phyloP scores from a whole-genome alignment of 2,329 filamentous ascomycete species.

The Fusarium sp. region DNA sequence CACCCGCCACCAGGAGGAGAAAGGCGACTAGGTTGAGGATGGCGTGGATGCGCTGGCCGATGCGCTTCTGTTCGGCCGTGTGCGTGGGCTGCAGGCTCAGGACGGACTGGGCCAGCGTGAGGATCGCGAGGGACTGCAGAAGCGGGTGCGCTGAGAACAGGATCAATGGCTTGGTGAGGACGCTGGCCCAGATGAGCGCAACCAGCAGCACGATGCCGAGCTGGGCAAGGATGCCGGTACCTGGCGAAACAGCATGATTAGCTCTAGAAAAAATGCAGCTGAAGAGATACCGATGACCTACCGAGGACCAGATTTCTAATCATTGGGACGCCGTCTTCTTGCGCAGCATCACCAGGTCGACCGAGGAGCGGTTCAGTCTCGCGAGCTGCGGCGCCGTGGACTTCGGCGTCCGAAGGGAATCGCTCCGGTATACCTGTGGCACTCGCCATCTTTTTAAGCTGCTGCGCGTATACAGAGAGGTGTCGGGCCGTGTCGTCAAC shows the following conservation, averaged over 20 bases:
- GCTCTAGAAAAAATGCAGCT: not conserved
- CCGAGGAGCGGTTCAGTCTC: slow-evolving; percentile 61
- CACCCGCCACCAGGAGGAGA: slow-evolving; percentile 71
- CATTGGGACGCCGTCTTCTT: slow-evolving; percentile 73
- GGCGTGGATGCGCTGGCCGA: slow-evolving; percentile 73
- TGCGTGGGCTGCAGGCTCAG: slow-evolving; percentile 90
- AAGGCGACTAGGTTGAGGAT: slow-evolving; percentile 75
- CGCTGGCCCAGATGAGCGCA: slow-evolving; percentile 80
- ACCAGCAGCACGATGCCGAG: slow-evolving; percentile 80
- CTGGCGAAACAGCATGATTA: slow-evolving; percentile 56
- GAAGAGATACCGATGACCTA: slow-evolving; percentile 53
- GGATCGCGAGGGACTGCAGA: slow-evolving; percentile 72
- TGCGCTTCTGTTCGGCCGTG: slow-evolving; percentile 77
- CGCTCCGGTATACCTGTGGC: slow-evolving; percentile 74
- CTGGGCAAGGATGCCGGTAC: slow-evolving; percentile 85
- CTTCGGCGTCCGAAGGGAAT: slow-evolving; percentile 41
- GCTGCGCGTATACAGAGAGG: not conserved
- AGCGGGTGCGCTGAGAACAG: slow-evolving; percentile 93
- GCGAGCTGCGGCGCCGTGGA: slow-evolving; percentile 42
- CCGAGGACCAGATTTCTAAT: slow-evolving; percentile 80
- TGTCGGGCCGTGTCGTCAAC: not conserved
- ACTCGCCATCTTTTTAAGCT: slow-evolving; percentile 68
- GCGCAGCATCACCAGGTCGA: slow-evolving; percentile 77
- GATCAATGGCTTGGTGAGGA: slow-evolving; percentile 77
- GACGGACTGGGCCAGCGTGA: slow-evolving; percentile 82